phyloP scores from a whole-genome alignment of 2,329 filamentous ascomycete genomes.

The Microcyclospora tardicrescens region DNA sequence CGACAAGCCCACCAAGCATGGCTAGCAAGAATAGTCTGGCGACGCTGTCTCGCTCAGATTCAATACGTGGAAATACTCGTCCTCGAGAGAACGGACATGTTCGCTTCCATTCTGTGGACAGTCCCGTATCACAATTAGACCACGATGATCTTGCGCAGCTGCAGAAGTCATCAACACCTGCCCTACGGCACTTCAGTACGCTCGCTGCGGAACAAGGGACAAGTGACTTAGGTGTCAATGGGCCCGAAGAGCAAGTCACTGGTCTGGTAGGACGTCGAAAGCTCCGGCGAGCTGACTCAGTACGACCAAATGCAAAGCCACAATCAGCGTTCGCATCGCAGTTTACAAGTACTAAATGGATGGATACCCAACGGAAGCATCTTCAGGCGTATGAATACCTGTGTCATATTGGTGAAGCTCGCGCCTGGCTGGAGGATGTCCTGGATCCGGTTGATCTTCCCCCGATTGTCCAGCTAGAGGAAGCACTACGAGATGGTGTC shows the following conservation, averaged over 20 bases:
- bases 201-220: conserved; percentile 56
- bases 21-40: conserved; percentile 21
- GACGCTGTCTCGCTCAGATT: conserved; percentile 24
- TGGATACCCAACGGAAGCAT: conserved; percentile 97
- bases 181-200: conserved; percentile 78
- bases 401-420: conserved; percentile 96
- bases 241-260: conserved; percentile 69
- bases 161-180: conserved; percentile 77
- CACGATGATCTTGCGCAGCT: conserved; percentile 59
- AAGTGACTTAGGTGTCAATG: conserved; percentile 70
- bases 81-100: conserved; percentile 19
- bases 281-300: conserved; percentile 54
- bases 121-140: conserved; percentile 16
- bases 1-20: conserved; percentile 12
- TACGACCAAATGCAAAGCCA: conserved; percentile 39
- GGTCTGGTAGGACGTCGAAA: conserved; percentile 74
- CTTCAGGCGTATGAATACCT: conserved; percentile 96
- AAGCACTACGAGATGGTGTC: conserved; percentile 82
- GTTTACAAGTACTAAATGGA: conserved; percentile 76
- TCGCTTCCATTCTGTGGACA: conserved; percentile 20
- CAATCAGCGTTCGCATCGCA: conserved; percentile 20
- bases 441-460: conserved; percentile 67
- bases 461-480: conserved; percentile 84
- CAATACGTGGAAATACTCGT: conserved; percentile 22
- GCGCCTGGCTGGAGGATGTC: conserved; percentile 96